Base-by-base conservation (phyloP, 2,329 filamentous ascomycete genomes). In the Cercospora citrullina region DNA sequence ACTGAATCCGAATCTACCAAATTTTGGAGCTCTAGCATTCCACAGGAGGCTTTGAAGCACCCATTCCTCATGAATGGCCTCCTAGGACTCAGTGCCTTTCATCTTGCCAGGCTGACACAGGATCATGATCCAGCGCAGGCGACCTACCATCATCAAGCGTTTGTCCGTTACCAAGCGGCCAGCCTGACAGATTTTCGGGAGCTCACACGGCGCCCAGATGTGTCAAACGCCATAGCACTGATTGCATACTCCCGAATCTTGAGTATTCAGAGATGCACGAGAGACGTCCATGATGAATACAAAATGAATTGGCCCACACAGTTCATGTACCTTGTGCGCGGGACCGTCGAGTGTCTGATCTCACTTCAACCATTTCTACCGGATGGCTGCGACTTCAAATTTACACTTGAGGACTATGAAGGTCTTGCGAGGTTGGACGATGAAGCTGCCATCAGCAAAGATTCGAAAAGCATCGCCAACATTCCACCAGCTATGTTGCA, bases 31-130 rank as follows among this genome's bases (percentile, higher is more conserved):
- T 60, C 48, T 9, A 59, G 48, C 33, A 59, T 69, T 9, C 45
- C 64, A 7, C 64, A 69, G 18, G 68, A 69, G 48, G 68, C 68
- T 5, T 30, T 68, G 18, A 63, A 64, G 14, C 60, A 66, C 23
- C 68, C 62, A 33, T 69, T 69, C 21, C 62, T 69, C 21, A 69
- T 69, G 68, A 58, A 65, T 5, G 68, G 65, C 23, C 61, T 69
- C 1, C 42, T 69, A 4, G 66, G 65, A 8, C 36, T 68, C 12
- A 60, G 61, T 26, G 68, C 68, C 10, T 68, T 65, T 21, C 65
- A 69, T 28, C 36, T 67, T 7, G 51, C 60, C 14, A 60, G 53
- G 26, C 26, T 30, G 31, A 60, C 57, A 3, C 30, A 64, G 39
- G 59, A 62, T 8, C 18, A 51, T 18, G 59, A 68, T 48, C 45